Base-by-base conservation (phyloP, 352 stramenopile species). In the Globisporangium iwayamae region DNA sequence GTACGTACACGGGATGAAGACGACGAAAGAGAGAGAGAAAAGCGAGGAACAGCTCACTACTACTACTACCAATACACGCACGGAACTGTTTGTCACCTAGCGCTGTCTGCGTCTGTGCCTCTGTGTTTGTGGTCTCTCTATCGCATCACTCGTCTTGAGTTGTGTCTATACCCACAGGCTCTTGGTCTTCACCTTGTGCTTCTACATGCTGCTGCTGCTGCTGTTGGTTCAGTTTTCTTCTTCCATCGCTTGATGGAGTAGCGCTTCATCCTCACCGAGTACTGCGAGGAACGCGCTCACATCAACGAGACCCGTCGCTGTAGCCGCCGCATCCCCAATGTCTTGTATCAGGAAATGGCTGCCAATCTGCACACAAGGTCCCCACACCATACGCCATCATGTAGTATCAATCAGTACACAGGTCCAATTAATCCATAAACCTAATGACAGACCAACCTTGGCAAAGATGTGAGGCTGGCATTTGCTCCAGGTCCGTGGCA, bases 401-500 rank as follows among this genome's bases (percentile, higher is more conserved):
- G 8, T 8, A 22, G 20, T 32, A 18, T 20, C 30, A 4, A 43
- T 32, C 14, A 45, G 36, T 0, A 0, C 22, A 61, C 13, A n/a
- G 5, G 28, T 1, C 18, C 8, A 34, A 16, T 10, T 16, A 39
- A 25, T 6, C 3, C 8, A 50, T 18, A 45, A 41, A 9, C 20
- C n/a, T 36, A 51, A 36, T 10, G 10, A 47, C 6, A 39, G 16
- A 55, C 45, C 30, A 62, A 89, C 82, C 76, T 86, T 67, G 58
- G 71, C 75, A 18, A 91, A 71, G 30, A 75, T 47, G 36, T 79
- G 68, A 20, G 76, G 65, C 9, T 72, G 66, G 18, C 77, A 79
- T 45, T 56, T 38, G 50, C 72, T 72, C 83, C 78, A 89, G 2
- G 64, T 41, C 13, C 61, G 53, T 30, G 83, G 80, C 32, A 91